Evolutionary conservation across 1,139 yeast species (phyloP).

Genomic region (Candida labiduridarum): DNA sequence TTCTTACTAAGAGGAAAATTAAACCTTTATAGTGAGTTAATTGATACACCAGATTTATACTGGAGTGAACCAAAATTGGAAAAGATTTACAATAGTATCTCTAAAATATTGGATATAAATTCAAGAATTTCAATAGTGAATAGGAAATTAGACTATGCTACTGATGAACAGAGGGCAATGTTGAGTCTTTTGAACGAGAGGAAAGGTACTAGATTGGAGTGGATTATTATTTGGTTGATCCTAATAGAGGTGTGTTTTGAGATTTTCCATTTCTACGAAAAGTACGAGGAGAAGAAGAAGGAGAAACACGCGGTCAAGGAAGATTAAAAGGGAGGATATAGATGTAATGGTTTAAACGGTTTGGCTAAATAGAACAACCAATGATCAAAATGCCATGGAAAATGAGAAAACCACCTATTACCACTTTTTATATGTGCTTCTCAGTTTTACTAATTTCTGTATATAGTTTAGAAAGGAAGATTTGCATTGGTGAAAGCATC

Average conservation of each 20-base stretch:
- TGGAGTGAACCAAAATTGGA: slow-evolving; percentile 92
- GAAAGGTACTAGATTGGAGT: slow-evolving; percentile 75
- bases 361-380: too few species aligned
- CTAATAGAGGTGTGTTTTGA: slow-evolving; percentile 86
- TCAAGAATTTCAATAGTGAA: slow-evolving; percentile 80
- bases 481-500: too few species aligned
- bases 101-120: slow-evolving; percentile 70
- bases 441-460: too few species aligned
- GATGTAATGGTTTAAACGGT: neutral
- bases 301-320: neutral
- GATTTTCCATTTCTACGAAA: slow-evolving; percentile 51
- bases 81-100: slow-evolving; percentile 67
- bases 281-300: slow-evolving; percentile 12
- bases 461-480: too few species aligned
- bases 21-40: slow-evolving; percentile 83
- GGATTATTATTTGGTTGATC: slow-evolving; percentile 83
- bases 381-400: neutral
- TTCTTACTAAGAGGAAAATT: slow-evolving; percentile 77
- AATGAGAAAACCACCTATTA: too few species aligned
- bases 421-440: too few species aligned
- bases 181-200: slow-evolving; percentile 75
- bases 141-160: slow-evolving; percentile 83
- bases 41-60: slow-evolving; percentile 89
- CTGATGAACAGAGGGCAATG: slow-evolving; percentile 82
- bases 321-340: neutral